Evolutionary conservation across 306 rosid species (phyloP).

Genomic region (Abrus precatorius): DNA sequence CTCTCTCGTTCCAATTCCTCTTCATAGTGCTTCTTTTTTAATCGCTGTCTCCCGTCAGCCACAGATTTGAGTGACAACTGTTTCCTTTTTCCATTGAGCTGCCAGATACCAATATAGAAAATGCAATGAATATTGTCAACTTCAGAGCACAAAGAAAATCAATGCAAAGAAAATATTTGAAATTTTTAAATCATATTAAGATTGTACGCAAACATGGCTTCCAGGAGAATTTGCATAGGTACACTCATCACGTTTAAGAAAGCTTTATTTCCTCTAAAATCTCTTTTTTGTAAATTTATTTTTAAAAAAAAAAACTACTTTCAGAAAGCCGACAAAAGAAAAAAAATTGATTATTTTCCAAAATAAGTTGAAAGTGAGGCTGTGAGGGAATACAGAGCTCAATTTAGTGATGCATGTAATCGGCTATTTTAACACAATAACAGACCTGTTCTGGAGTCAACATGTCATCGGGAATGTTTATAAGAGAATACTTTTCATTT

Average conservation of each 20-base stretch:
- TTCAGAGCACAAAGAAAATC: conserved; percentile 16
- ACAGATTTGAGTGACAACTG: conserved; percentile 88
- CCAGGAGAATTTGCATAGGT: background rate
- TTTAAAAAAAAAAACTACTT: background rate
- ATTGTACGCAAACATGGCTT: background rate
- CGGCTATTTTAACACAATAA: conserved; percentile 38
- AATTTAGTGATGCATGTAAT: conserved; percentile 33
- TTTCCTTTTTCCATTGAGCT: conserved; percentile 80
- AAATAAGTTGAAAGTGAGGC: background rate
- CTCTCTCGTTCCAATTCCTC: conserved; percentile 80
- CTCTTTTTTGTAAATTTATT: no score
- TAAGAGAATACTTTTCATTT: conserved; percentile 68
- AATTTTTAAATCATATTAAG: conserved; percentile 16
- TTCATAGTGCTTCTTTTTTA: conserved; percentile 84
- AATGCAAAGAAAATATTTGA: conserved; percentile 10
- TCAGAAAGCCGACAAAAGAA: background rate
- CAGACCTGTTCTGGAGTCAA: conserved; percentile 77
- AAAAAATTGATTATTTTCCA: background rate
- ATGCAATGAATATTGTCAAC: conserved; percentile 24
- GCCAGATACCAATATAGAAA: conserved; percentile 50
- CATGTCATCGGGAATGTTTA: conserved; percentile 72
- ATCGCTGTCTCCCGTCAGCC: conserved; percentile 90
- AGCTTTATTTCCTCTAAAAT: background rate
- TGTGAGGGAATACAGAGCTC: background rate
- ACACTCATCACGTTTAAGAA: background rate